Evolutionary conservation across 768 basidiomycete genomes (phyloP).

Genomic region (Trametes elegans): DNA sequence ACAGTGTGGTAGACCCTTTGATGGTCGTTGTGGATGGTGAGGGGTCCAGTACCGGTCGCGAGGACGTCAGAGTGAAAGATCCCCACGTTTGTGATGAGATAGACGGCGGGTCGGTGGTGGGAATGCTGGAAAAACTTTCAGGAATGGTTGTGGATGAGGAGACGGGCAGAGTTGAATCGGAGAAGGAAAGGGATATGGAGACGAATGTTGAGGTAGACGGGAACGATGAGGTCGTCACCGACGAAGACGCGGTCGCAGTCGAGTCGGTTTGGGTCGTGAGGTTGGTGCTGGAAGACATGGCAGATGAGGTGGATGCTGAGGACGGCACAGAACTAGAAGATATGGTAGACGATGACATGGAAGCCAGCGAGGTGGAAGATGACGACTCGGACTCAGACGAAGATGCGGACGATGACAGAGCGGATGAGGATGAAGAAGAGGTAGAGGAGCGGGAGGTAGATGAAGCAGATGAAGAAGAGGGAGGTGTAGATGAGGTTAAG

Average conservation of each 20-base stretch:
- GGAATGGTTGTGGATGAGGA: background rate
- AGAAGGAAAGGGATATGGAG: background rate
- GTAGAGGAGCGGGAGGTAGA: background rate
- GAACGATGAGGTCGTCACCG: background rate
- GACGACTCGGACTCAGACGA: background rate
- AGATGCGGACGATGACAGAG: background rate
- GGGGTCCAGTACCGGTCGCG: constrained; percentile 1
- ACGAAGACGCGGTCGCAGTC: background rate
- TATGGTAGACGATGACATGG: background rate
- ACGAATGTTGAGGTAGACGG: background rate
- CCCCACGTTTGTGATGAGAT: too few species aligned
- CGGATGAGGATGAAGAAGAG: background rate
- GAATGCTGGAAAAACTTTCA: background rate
- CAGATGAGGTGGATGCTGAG: too few species aligned
- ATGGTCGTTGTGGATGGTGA: background rate
- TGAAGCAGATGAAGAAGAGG: background rate
- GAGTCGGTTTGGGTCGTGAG: background rate
- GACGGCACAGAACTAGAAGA: background rate
- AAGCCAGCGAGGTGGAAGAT: background rate
- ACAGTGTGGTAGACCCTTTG: constrained; percentile 1
- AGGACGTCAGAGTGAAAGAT: background rate
- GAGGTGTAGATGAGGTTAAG: background rate
- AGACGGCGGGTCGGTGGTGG: background rate
- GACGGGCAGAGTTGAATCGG: background rate
- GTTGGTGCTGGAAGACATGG: background rate